A percentile compares a stretch with the other conserved stretches of the same genome.
Evolutionary conservation across 345 rosid species (phyloP).

Genomic region (Kernera saxatilis): DNA sequence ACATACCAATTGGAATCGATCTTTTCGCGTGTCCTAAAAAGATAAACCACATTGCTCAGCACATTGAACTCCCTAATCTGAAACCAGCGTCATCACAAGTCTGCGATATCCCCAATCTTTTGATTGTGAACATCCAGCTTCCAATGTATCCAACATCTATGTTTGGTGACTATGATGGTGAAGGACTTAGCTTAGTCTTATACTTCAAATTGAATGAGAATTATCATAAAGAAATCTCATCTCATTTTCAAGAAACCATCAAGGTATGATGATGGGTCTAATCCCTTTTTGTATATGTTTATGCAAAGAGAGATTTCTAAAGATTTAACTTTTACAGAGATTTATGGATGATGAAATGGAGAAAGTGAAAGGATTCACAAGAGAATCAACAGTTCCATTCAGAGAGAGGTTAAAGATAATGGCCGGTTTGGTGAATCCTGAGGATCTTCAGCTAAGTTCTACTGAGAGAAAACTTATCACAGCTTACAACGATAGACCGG

Average conservation of each 20-base stretch:
- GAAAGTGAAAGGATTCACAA: slow-evolving; percentile 59
- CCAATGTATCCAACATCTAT: slow-evolving; percentile 69
- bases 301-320: not conserved
- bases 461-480: slow-evolving; percentile 69
- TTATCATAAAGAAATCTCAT: slow-evolving; percentile 48
- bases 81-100: slow-evolving; percentile 29
- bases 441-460: slow-evolving; percentile 60
- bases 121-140: slow-evolving; percentile 73
- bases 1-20: slow-evolving; percentile 65
- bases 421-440: slow-evolving; percentile 68
- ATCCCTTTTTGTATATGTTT: not conserved
- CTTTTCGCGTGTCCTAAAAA: slow-evolving; percentile 55
- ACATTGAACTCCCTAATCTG: slow-evolving; percentile 59
- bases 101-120: slow-evolving; percentile 44
- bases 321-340: slow-evolving; percentile 37
- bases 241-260: slow-evolving; percentile 62
- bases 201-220: slow-evolving; percentile 57
- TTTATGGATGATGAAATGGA: slow-evolving; percentile 66
- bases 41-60: slow-evolving; percentile 71
- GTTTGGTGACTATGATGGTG: slow-evolving; percentile 71
- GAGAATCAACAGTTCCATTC: slow-evolving; percentile 53
- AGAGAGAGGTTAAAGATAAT: slow-evolving; percentile 78
- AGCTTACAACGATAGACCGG: slow-evolving; percentile 70
- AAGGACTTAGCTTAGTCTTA: slow-evolving; percentile 79
- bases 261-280: slow-evolving; percentile 39